These are phyloP conservation scores for Ilex aquifolium DNA, from an alignment of 257 asterid genomes.

Conservation along the genomic window DNA sequence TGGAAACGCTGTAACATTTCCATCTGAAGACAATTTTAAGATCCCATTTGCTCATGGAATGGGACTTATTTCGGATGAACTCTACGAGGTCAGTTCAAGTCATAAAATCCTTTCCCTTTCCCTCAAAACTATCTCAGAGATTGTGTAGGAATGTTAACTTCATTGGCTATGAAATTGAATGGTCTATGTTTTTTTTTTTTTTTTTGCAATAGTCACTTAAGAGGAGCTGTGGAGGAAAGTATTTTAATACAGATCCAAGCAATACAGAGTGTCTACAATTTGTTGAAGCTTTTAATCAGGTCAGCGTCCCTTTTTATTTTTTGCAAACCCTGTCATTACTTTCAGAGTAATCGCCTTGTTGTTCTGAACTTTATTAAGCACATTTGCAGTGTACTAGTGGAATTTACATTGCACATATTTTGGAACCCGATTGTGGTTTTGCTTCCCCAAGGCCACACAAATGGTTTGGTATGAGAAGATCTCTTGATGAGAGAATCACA, in stretches of 20 bases:
- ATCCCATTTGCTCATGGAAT: constrained; percentile 36
- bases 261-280: constrained; percentile 22
- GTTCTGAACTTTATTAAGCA: no score
- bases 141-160: no score
- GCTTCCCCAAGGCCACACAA: constrained; percentile 2
- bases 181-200: no score
- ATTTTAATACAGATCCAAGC: constrained; percentile 13
- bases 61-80: constrained; percentile 39
- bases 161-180: no score
- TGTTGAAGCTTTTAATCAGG: constrained; percentile 21
- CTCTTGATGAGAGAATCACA: constrained; percentile 12
- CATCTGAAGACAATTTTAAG: constrained; percentile 16
- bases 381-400: constrained; percentile 13
- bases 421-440: constrained; percentile 16
- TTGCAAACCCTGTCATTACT: neutral
- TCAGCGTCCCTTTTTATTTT: neutral
- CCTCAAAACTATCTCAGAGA: no score
- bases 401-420: constrained; percentile 9
- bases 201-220: constrained; percentile 28
- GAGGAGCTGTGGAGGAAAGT: constrained; percentile 29
- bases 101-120: no score
- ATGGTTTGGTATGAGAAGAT: constrained; percentile 12
- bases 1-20: constrained; percentile 33
- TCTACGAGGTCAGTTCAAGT: constrained; percentile 21
- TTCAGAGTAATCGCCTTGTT: no score